Evolutionary conservation across 2,329 filamentous ascomycete genomes (phyloP).

Genomic region (Microsporum audouinii): DNA sequence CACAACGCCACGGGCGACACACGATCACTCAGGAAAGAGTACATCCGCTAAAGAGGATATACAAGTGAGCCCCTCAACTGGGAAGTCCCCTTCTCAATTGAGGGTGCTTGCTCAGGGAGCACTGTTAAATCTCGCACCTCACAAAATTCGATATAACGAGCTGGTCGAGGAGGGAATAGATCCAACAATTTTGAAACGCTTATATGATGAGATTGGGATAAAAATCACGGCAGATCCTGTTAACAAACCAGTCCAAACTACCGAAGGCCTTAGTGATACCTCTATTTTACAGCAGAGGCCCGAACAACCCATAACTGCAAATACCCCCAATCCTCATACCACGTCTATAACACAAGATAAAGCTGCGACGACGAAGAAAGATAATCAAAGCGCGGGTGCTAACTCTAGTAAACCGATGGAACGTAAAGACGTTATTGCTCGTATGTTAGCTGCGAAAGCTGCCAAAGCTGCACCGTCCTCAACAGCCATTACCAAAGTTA

Average conservation of each 20-base stretch:
- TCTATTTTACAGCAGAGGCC: not conserved
- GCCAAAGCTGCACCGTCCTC: conserved; percentile 35
- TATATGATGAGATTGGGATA: conserved; percentile 60
- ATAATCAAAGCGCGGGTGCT: conserved; percentile 2
- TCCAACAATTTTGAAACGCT: conserved; percentile 45
- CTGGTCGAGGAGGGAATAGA: conserved; percentile 65
- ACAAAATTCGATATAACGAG: conserved; percentile 62
- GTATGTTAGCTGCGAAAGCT: conserved; percentile 61
- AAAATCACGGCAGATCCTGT: conserved; percentile 22
- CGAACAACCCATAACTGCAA: not conserved
- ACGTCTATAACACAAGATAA: not conserved
- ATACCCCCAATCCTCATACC: not conserved
- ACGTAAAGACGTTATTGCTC: conserved; percentile 65
- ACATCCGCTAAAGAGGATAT: not conserved
- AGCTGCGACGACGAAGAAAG: not conserved
- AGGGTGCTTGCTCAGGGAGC: conserved; percentile 50
- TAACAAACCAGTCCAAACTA: not conserved
- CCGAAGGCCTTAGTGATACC: not conserved
- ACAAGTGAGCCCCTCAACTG: conserved; percentile 4
- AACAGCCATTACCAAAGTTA: not conserved
- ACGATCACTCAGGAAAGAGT: not conserved
- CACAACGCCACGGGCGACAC: not conserved
- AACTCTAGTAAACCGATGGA: conserved; percentile 42
- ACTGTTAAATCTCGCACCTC: conserved; percentile 48
- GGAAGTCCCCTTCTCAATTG: conserved; percentile 29